Percentiles rank a stretch among this genome's conserved stretches.
phyloP scores from a whole-genome alignment of 179 eudicot species.

The Vitellaria paradoxa region DNA sequence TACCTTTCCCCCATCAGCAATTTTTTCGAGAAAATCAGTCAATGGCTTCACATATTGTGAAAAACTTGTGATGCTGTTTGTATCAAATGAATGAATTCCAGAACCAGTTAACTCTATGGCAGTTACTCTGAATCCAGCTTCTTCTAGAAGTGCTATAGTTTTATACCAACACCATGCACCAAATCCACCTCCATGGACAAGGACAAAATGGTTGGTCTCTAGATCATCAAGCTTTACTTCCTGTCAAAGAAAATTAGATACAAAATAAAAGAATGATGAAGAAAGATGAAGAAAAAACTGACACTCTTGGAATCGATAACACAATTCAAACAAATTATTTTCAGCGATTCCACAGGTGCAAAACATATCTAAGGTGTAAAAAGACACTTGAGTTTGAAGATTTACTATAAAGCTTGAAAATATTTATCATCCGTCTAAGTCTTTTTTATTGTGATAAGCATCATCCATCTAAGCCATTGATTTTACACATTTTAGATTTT shows the following conservation, averaged over 20 bases:
- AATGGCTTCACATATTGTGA: slow-evolving; percentile 88
- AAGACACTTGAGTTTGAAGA: not conserved
- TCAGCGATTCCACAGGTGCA: not conserved
- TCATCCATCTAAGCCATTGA: not conserved
- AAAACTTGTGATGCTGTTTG: slow-evolving; percentile 69
- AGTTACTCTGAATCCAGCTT: slow-evolving; percentile 74
- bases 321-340: not conserved
- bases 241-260: slow-evolving; percentile 32
- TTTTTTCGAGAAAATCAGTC: slow-evolving; percentile 65
- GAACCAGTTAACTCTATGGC: slow-evolving; percentile 91
- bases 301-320: not conserved
- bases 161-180: slow-evolving; percentile 99
- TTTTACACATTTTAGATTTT: too few relatives aligned
- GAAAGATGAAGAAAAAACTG: not conserved
- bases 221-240: slow-evolving; percentile 56
- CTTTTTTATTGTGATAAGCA: too few relatives aligned
- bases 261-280: not conserved
- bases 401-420: not conserved
- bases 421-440: not conserved
- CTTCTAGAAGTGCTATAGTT: slow-evolving; percentile 83
- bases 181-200: slow-evolving; percentile 97
- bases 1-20: slow-evolving; percentile 79
- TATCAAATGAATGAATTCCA: slow-evolving; percentile 76
- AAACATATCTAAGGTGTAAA: not conserved
- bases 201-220: slow-evolving; percentile 79